Evolutionary conservation across 306 rosid genomes (phyloP).

Genomic region (Malus asiatica): DNA sequence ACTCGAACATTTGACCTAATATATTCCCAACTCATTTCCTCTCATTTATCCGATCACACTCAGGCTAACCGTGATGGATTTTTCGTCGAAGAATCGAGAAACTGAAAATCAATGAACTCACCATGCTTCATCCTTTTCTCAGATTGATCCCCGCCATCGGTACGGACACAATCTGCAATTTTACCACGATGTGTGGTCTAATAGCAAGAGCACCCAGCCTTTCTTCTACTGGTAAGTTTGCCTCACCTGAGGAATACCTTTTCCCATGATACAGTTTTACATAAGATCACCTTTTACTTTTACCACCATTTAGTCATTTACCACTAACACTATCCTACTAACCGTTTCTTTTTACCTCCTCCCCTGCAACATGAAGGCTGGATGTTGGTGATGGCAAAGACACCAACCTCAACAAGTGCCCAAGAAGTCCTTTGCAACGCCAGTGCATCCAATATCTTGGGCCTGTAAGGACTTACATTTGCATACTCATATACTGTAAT

Average conservation of each 20-base stretch:
- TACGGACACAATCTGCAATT: slow-evolving; percentile 46
- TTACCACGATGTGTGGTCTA: slow-evolving; percentile 37
- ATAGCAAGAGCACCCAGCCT: slow-evolving; percentile 36
- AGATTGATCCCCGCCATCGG: slow-evolving; percentile 54
- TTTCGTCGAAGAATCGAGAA: no score
- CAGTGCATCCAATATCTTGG: slow-evolving; percentile 45
- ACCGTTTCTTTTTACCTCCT: background rate
- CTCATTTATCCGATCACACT: background rate
- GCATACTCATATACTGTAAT: background rate
- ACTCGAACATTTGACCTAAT: background rate
- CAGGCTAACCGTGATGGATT: background rate
- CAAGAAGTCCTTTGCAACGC: slow-evolving; percentile 19
- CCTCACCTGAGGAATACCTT: background rate
- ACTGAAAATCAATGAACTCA: no score
- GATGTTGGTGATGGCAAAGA: slow-evolving; percentile 53
- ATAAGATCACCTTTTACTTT: no score
- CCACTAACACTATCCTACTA: background rate
- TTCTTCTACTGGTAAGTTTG: slow-evolving; percentile 48
- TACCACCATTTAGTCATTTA: no score
- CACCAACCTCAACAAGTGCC: slow-evolving; percentile 28
- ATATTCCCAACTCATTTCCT: no score
- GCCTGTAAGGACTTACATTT: slow-evolving; percentile 22
- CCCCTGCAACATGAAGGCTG: slow-evolving; percentile 26
- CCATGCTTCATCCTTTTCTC: background rate
- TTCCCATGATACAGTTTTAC: background rate